Evolutionary conservation across 768 basidiomycete genomes (phyloP), one percentile per base, ranked within the genome.

Genomic region (Naganishia friedmannii): DNA sequence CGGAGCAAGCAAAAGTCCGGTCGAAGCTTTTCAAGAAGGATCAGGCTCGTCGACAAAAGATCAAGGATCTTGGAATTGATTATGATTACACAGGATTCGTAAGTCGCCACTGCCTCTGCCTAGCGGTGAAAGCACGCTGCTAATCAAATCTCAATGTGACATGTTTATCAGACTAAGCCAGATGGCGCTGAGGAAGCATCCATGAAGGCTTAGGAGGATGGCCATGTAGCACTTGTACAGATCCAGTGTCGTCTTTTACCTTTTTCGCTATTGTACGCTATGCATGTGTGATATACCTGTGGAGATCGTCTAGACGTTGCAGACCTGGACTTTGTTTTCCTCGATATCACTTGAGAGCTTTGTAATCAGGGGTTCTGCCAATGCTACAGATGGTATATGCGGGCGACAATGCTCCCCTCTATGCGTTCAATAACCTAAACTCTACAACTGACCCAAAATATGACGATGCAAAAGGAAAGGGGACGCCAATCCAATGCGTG

Each of bases 41-140:
- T 77, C 84, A 86, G 67, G 84, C 86, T 77, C 87, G 89, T 72
- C 90, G 92, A 77, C 86, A 86, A 58, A 92, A 92, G 82, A 83
- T 98, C 69, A 86, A 85, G 54, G 88, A 88, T 70, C 83, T 85
- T 9, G 95, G 93, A 5, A 95, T 99, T 78, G 85, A 89, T 57
- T 98, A 98, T 77, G 87, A 93, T 73, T 88, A 95, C 65, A 86
- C 88, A 51, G 87, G 88, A 55, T 72, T 72, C 71, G 68, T 69
- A 29, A 69, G 68, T 53, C 17, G 23, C 28, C 31, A 39, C 21
- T n/a, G 21, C 26, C 4, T 53, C 32, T 21, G 26, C 19, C 19
- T 7, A 15, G 66, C 29, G n/a, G 9, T 21, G n/a, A 2, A 58
- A 19, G 60, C 26, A 1, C 3, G 0, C 46, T 12, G 39, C 60